Evolutionary conservation across 805 yeast species (phyloP), one percentile per base, ranked within the genome.

Genomic region (Myxozyma nipponensis): DNA sequence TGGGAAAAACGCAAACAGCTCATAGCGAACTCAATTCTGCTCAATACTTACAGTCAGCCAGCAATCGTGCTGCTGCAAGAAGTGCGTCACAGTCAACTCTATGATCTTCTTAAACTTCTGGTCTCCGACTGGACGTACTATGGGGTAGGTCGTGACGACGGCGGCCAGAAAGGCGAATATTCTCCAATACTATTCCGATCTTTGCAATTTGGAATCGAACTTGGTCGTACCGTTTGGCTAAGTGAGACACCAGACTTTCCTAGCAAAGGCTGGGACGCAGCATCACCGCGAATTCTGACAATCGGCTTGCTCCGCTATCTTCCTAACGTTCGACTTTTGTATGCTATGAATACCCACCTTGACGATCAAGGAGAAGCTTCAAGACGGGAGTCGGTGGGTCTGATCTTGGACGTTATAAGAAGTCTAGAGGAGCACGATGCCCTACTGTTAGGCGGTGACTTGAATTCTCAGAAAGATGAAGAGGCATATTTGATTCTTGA

Each of bases 191-290:
- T 74, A 26, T 78, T 67, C 62, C 66, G 72, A 28, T 57, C 57
- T 4, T 46, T 66, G 0, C 69, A 69, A 15, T 73, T 77, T 67
- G 60, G 66, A 34, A 55, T 76, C 34, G 46, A 74, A 4, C 68
- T 71, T 10, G 60, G 68, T n/a, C 70, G 72, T 19, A 73, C 77
- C 7, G 70, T 70, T 47, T 79, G 84, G 84, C 64, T 79, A 13
- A 73, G 80, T 54, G 69, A 71, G 17, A 77, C 81, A 2, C 84
- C 84, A 1, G 73, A 71, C 40, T 65, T 59, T n/a, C 81, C 83
- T 1, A 73, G 79, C 15, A 66, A 58, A 40, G 78, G 77, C 4
- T 75, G 79, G 76, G 80, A 76, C 57, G 79, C 79, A 0, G 73
- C 67, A 1, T 64, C 62, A 25, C 62, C 63, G 5, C 64, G 81